phyloP scores from a whole-genome alignment of 2,329 filamentous ascomycete genomes.

The Purpureocillium lavendulum region DNA sequence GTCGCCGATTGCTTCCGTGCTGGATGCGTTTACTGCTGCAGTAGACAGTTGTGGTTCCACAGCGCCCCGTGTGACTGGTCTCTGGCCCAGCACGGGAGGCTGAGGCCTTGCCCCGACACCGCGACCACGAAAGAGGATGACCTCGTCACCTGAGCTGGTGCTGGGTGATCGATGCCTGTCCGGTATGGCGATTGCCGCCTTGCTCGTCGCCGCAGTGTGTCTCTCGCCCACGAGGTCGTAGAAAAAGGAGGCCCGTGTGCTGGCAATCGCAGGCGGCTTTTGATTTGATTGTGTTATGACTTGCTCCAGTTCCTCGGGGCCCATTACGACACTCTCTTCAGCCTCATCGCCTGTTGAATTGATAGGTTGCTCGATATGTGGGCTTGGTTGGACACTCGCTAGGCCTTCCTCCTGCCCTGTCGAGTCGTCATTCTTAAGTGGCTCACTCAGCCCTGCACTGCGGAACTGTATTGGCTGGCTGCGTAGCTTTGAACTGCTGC shows the following conservation, averaged over 20 bases:
- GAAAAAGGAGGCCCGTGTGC: constrained; percentile 24
- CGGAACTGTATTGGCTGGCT: constrained; percentile 42
- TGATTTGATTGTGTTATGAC: constrained; percentile 6
- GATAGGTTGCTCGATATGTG: not conserved
- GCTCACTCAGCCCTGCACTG: constrained; percentile 43
- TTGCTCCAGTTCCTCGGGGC: constrained; percentile 13
- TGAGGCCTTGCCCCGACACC: constrained; percentile 19
- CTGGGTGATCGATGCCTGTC: constrained; percentile 13
- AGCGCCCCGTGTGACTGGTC: not conserved
- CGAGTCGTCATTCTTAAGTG: constrained; percentile 31
- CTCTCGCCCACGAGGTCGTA: constrained; percentile 27
- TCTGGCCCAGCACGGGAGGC: not conserved
- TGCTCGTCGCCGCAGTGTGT: not conserved
- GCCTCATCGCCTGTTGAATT: not conserved
- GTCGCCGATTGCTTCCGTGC: too few species aligned
- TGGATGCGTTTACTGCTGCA: too few species aligned
- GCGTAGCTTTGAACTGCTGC: constrained; percentile 32
- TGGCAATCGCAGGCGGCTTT: not conserved
- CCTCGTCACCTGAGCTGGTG: constrained; percentile 51
- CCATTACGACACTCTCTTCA: not conserved
- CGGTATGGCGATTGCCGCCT: constrained; percentile 6
- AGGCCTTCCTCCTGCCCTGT: too few species aligned
- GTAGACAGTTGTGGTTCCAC: too few species aligned
- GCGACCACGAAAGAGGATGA: constrained; percentile 59
- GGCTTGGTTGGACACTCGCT: not conserved